phyloP scores from a whole-genome alignment of 371 early-diverging fungal species.

The Conidiobolus incongruus region DNA sequence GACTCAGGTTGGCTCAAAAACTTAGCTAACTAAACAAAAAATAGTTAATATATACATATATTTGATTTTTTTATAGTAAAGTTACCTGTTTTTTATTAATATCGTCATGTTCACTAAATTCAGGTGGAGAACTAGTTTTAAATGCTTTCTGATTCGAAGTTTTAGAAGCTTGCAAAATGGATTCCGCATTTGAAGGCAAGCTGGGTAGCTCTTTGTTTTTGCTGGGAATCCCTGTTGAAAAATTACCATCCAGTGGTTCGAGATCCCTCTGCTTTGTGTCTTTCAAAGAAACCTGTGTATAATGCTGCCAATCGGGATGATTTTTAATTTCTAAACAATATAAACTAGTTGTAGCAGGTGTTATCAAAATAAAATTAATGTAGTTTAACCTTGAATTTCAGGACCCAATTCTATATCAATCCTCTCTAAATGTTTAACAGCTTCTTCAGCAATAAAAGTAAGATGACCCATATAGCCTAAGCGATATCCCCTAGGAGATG shows the following conservation, averaged over 20 bases:
- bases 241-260: slow-evolving; percentile 66
- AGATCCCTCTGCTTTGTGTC: slow-evolving; percentile 75
- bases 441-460: slow-evolving; percentile 86
- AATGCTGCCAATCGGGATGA: slow-evolving; percentile 72
- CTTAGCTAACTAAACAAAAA: no score
- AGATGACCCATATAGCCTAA: slow-evolving; percentile 94
- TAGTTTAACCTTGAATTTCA: slow-evolving; percentile 13
- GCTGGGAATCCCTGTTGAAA: slow-evolving; percentile 46
- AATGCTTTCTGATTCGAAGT: no score
- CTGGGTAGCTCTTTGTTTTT: no score
- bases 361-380: slow-evolving; percentile 10
- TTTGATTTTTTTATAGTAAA: no score
- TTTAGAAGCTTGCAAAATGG: no score
- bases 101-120: slow-evolving; percentile 7
- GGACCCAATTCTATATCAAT: slow-evolving; percentile 25
- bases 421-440: slow-evolving; percentile 62
- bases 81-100: no score
- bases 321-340: slow-evolving; percentile 42
- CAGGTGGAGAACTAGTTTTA: no score
- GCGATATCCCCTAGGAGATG: slow-evolving; percentile 66
- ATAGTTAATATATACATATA: no score
- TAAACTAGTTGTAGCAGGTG: slow-evolving; percentile 12
- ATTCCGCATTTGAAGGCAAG: no score
- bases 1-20: no score
- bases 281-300: slow-evolving; percentile 43